phyloP scores from a whole-genome alignment of 768 basidiomycete species.

The Mycena epipterygia region DNA sequence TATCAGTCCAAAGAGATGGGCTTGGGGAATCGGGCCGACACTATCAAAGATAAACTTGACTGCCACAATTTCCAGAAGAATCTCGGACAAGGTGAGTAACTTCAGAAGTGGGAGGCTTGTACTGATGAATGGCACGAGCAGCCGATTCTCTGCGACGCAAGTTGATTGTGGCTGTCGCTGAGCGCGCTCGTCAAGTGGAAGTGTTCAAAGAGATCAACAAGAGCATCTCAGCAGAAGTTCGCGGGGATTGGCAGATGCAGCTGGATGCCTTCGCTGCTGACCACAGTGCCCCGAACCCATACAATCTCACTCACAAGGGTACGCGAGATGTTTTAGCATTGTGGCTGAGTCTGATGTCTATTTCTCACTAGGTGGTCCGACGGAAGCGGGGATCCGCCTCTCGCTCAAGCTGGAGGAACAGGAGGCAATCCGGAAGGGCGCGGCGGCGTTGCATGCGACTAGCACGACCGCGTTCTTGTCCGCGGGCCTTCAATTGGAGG shows the following conservation, averaged over 20 bases:
- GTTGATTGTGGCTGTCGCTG: conserved; percentile 22
- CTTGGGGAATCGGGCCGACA: conserved; percentile 38
- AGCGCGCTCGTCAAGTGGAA: conserved; percentile 12
- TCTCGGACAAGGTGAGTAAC: conserved; percentile 9
- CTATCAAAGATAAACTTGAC: conserved; percentile 44
- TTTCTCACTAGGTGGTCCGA: background rate
- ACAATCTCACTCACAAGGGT: background rate
- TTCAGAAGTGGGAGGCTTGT: background rate
- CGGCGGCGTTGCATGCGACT: background rate
- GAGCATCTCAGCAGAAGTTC: background rate
- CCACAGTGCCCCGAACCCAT: conserved; percentile 10
- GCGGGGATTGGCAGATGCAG: background rate
- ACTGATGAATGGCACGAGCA: background rate
- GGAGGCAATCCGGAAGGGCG: background rate
- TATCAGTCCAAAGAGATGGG: conserved; percentile 49
- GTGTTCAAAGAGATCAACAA: conserved; percentile 15
- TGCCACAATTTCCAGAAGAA: conserved; percentile 35
- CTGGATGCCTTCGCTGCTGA: conserved; percentile 17
- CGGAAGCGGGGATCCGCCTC: conserved; percentile 13
- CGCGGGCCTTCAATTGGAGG: conserved; percentile 19
- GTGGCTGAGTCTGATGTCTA: background rate
- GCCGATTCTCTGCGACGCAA: conserved; percentile 15
- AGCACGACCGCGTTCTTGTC: conserved; percentile 17
- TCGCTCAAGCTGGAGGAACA: conserved; percentile 13
- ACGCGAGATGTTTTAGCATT: background rate